Conservation (phyloP, 108 stramenopile species). For the Fragilaria radians region DNA sequence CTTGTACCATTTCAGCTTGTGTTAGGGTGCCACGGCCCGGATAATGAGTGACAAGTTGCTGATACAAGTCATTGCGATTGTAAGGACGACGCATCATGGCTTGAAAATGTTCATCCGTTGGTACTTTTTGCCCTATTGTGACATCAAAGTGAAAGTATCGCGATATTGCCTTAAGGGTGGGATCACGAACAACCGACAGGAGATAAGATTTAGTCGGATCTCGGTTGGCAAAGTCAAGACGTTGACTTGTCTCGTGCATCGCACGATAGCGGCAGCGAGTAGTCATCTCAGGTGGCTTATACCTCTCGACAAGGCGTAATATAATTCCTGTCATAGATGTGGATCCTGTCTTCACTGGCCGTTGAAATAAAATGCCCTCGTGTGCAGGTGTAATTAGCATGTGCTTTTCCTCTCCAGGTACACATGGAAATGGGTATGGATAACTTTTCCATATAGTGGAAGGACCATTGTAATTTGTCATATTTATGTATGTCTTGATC, state of each 20-base stretch:
- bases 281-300: too few species aligned
- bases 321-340: background rate
- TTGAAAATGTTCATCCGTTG: constrained; percentile 20
- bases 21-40: background rate
- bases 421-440: background rate
- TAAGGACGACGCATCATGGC: background rate
- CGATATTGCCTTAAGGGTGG: background rate
- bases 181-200: constrained; percentile 2
- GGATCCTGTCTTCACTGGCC: constrained; percentile 5
- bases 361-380: background rate
- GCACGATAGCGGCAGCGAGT: background rate
- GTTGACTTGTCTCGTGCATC: background rate
- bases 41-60: background rate
- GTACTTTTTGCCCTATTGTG: constrained; percentile 3
- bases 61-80: background rate
- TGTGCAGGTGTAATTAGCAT: background rate
- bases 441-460: background rate
- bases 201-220: background rate
- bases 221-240: constrained; percentile 5
- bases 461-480: background rate
- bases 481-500: background rate
- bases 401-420: background rate
- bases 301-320: background rate
- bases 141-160: constrained; percentile 1
- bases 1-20: background rate